These are phyloP conservation scores for Echinochloa phyllopogon DNA, from an alignment of 176 grass and related monocot genomes.

Conservation along the genomic window DNA sequence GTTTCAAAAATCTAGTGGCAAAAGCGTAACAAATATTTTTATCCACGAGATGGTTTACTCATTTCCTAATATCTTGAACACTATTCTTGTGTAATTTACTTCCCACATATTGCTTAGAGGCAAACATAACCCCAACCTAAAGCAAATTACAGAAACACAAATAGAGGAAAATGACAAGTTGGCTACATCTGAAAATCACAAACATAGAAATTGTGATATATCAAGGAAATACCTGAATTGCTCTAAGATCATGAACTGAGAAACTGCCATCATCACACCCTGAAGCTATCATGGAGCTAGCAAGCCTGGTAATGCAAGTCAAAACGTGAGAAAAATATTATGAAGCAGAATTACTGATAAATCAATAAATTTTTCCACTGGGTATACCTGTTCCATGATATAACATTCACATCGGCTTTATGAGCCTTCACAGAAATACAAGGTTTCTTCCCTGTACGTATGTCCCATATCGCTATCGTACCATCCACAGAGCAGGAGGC, in stretches of 20 bases:
- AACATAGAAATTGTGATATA: background rate
- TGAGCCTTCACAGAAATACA: constrained; percentile 76
- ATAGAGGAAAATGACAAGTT: constrained; percentile 3
- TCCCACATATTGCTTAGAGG: background rate
- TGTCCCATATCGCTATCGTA: constrained; percentile 88
- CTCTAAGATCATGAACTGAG: constrained; percentile 84
- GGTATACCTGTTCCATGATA: constrained; percentile 87
- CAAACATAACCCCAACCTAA: constrained; percentile 6
- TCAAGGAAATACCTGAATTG: constrained; percentile 60
- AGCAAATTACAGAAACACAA: background rate
- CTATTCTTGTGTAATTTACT: background rate
- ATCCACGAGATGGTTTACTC: background rate
- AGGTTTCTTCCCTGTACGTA: constrained; percentile 64
- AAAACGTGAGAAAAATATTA: background rate
- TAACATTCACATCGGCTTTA: constrained; percentile 91
- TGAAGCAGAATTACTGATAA: background rate
- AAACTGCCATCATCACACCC: constrained; percentile 90
- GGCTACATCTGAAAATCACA: background rate
- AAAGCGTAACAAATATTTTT: background rate
- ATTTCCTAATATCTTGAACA: background rate
- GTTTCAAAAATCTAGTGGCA: constrained; percentile 5
- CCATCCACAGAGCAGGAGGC: constrained; percentile 86
- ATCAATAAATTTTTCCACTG: background rate
- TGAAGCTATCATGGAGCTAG: constrained; percentile 90
- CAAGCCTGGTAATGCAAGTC: constrained; percentile 52